A percentile compares a stretch with the other conserved stretches of the same genome.
phyloP scores from a whole-genome alignment of 192 early-diverging fungal genomes.

The Linnemannia elongata region DNA sequence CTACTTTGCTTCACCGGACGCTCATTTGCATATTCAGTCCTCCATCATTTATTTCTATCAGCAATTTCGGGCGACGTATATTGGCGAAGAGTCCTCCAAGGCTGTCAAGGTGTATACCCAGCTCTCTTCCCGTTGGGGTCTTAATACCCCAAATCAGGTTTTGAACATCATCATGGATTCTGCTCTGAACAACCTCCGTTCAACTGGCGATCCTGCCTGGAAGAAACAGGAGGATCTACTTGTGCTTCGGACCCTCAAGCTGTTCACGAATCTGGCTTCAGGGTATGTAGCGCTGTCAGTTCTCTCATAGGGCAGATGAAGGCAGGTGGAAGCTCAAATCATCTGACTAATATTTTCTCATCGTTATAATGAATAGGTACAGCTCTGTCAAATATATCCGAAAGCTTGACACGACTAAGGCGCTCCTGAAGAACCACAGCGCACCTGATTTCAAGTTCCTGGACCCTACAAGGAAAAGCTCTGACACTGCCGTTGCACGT shows the following conservation, averaged over 20 bases:
- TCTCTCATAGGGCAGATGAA: too few relatives aligned
- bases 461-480: constrained; percentile 38
- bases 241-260: constrained; percentile 69
- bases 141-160: constrained; percentile 61
- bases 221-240: constrained; percentile 42
- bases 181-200: constrained; percentile 36
- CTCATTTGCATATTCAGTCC: constrained; percentile 56
- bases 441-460: constrained; percentile 79
- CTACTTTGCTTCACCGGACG: constrained; percentile 46
- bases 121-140: constrained; percentile 74
- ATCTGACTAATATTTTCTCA: neutral
- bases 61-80: constrained; percentile 82
- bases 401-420: constrained; percentile 77
- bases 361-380: constrained; percentile 62
- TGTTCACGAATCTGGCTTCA: constrained; percentile 83
- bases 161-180: constrained; percentile 45
- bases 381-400: constrained; percentile 81
- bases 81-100: constrained; percentile 75
- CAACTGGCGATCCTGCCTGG: constrained; percentile 36
- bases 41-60: constrained; percentile 85
- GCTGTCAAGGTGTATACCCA: constrained; percentile 75
- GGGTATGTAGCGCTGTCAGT: constrained; percentile 58
- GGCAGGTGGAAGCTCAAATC: neutral
- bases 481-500: constrained; percentile 41
- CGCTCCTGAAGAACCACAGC: constrained; percentile 81